Evolutionary conservation across 2,329 filamentous ascomycete species (phyloP).

Genomic region (Fusarium metavorans): DNA sequence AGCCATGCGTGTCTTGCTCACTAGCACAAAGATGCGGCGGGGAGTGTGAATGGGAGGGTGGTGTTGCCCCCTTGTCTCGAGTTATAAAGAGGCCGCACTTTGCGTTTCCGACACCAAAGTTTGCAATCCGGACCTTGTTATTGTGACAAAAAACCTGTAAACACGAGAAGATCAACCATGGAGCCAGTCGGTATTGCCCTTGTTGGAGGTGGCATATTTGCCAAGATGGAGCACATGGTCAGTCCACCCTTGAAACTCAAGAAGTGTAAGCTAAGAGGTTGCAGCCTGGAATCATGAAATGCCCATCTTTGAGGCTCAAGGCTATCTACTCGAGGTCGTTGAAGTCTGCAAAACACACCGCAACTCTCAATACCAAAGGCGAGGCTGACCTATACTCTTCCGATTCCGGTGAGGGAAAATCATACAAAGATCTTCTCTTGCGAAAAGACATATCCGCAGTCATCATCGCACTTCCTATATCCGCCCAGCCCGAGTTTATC

Average conservation of each 20-base stretch:
- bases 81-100: neutral
- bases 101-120: neutral
- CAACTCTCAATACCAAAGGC: neutral
- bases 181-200: neutral
- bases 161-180: neutral
- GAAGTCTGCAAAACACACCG: neutral
- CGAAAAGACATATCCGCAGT: neutral
- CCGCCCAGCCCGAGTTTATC: neutral
- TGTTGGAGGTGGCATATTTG: neutral
- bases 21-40: neutral
- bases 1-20: neutral
- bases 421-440: neutral
- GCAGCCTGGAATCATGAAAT: neutral
- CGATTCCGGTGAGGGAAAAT: neutral
- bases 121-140: neutral
- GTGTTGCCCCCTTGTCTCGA: neutral
- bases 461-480: neutral
- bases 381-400: neutral
- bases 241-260: neutral
- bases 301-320: neutral
- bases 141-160: neutral
- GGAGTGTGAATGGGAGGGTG: neutral
- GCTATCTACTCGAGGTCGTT: neutral
- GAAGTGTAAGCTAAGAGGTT: neutral
- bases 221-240: constrained; percentile 4